These are phyloP conservation scores for Cinchona pubescens DNA, from an alignment of 257 asterid genomes.

Conservation along the genomic window DNA sequence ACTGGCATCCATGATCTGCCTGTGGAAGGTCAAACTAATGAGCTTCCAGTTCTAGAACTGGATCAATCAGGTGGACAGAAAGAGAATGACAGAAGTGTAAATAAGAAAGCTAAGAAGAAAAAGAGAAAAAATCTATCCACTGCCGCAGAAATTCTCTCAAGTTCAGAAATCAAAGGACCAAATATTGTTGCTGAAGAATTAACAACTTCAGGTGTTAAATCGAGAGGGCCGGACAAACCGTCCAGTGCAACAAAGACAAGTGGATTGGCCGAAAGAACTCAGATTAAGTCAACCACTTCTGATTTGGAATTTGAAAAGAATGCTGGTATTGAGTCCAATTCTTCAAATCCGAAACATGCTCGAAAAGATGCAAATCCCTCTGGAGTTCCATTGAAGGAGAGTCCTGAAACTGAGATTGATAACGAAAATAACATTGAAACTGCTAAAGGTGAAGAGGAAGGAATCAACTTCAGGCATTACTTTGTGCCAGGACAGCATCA, in stretches of 20 bases:
- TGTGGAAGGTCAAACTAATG: constrained; percentile 24
- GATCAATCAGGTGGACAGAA: constrained; percentile 11
- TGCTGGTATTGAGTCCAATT: not conserved
- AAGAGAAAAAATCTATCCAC: constrained; percentile 33
- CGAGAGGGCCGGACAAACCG: constrained; percentile 17
- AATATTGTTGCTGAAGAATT: constrained; percentile 29
- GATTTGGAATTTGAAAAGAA: constrained; percentile 19
- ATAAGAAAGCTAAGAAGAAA: constrained; percentile 33
- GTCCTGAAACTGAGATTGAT: constrained; percentile 24
- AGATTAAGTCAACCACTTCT: constrained; percentile 6
- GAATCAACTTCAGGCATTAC: constrained; percentile 56
- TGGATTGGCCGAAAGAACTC: constrained; percentile 15
- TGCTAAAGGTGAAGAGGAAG: constrained; percentile 29
- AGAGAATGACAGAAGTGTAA: constrained; percentile 21
- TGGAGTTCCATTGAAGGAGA: constrained; percentile 17
- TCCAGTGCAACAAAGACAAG: constrained; percentile 12
- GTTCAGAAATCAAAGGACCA: constrained; percentile 28
- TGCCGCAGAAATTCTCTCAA: constrained; percentile 33
- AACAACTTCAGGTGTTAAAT: constrained; percentile 31
- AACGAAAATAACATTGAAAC: constrained; percentile 28
- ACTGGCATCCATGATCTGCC: constrained; percentile 21
- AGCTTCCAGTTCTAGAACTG: constrained; percentile 19
- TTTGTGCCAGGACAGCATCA: constrained; percentile 42
- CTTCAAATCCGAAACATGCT: constrained; percentile 8
- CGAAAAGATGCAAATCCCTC: constrained; percentile 6